phyloP scores from a whole-genome alignment of 2,329 filamentous ascomycete genomes.

The Fusarium avenaceum region DNA sequence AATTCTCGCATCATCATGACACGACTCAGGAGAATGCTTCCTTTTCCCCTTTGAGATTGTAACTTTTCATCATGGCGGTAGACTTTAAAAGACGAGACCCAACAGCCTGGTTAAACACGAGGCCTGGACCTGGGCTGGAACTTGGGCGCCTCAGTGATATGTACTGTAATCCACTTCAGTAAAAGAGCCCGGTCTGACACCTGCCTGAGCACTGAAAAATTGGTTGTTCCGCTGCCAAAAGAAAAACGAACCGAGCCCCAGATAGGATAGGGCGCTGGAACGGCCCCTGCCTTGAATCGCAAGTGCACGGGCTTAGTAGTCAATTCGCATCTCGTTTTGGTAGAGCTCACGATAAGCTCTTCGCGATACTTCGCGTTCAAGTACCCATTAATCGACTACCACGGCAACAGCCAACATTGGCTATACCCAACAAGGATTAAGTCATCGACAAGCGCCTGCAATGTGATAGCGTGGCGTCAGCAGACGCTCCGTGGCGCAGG shows the following conservation, averaged over 20 bases:
- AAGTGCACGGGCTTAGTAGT: constrained; percentile 30
- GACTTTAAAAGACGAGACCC: constrained; percentile 13
- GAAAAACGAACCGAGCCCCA: constrained; percentile 14
- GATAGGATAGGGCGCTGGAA: constrained; percentile 40
- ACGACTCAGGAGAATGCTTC: constrained; percentile 7
- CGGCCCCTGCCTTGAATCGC: constrained; percentile 39
- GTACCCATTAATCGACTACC: constrained; percentile 29
- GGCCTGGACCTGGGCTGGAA: constrained; percentile 18
- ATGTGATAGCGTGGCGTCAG: constrained; percentile 43
- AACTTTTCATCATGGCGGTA: constrained; percentile 27
- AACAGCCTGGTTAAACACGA: constrained; percentile 11
- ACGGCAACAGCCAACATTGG: constrained; percentile 9
- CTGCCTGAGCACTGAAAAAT: constrained; percentile 1
- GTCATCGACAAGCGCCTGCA: constrained; percentile 26
- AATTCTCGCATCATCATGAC: constrained; percentile 2
- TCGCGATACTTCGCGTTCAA: constrained; percentile 26
- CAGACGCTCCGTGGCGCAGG: constrained; percentile 35
- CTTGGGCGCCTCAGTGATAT: constrained; percentile 13
- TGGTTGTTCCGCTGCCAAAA: constrained; percentile 24
- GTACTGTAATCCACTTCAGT: constrained; percentile 10
- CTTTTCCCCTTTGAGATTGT: constrained; percentile 3
- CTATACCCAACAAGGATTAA: constrained; percentile 38
- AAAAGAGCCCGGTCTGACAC: not conserved
- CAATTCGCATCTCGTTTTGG: constrained; percentile 16
- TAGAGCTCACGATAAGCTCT: constrained; percentile 1